phyloP scores from a whole-genome alignment of 1,284 basidiomycete species.

The Prillingera fragicola region DNA sequence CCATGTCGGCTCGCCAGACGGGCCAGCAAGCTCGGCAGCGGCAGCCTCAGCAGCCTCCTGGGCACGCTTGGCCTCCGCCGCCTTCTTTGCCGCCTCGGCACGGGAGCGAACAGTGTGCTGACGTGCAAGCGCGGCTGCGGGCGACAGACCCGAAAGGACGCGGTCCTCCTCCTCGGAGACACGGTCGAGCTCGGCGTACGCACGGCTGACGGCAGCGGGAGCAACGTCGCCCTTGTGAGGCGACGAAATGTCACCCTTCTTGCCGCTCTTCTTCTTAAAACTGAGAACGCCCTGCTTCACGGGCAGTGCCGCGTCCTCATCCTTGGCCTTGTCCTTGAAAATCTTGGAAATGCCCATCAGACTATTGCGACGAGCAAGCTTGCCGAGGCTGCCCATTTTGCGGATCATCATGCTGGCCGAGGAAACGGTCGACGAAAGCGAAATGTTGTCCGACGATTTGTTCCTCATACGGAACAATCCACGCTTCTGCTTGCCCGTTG shows the following conservation, averaged over 20 bases:
- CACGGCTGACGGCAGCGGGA: conserved; percentile 72
- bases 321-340: conserved; percentile 80
- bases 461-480: conserved; percentile 80
- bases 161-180: conserved; percentile 52
- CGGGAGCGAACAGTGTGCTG: conserved; percentile 70
- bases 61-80: no score
- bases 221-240: conserved; percentile 53
- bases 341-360: conserved; percentile 87
- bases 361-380: conserved; percentile 79
- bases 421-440: conserved; percentile 90
- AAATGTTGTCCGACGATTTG: conserved; percentile 94
- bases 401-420: conserved; percentile 96
- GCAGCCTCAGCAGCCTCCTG: no score
- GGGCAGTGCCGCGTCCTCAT: conserved; percentile 51
- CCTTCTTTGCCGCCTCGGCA: conserved; percentile 58
- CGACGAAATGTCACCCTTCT: conserved; percentile 50
- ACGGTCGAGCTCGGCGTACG: conserved; percentile 76
- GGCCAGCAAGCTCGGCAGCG: conserved; percentile 3
- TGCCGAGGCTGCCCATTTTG: conserved; percentile 89
- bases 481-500: conserved; percentile 31
- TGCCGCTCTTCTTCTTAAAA: conserved; percentile 50
- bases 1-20: conserved; percentile 55
- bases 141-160: conserved; percentile 72
- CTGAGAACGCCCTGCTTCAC: conserved; percentile 39
- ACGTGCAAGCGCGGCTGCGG: conserved; percentile 83